Base-by-base conservation (phyloP, 2,329 filamentous ascomycete genomes). In the Aspergillus novoparasiticus region DNA sequence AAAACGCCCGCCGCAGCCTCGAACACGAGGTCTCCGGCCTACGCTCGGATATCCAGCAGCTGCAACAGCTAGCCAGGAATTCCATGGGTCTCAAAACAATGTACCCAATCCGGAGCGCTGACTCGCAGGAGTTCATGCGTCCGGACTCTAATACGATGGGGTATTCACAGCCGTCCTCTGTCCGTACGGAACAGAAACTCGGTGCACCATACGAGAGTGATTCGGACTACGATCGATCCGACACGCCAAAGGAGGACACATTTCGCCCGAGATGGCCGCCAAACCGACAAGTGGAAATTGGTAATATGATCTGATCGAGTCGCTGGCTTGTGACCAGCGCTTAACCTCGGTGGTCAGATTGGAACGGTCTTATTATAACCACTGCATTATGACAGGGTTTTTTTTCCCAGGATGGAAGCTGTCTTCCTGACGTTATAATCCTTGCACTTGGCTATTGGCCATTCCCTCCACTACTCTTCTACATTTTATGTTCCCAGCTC, bases 1-100 rank as follows among this genome's bases (percentile, higher is more conserved):
- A 83, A 64, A 76, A 75, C 6, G 81, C 82, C 2, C 80, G 82
- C 34, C 75, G 79, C 43, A 75, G 74, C 26, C 72, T 84, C 1
- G 82, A 83, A 67, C 71, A 71, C 39, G 80, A 84, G 66, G 74
- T 83, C 3, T 69, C 75, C 8, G 68, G 74, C 39, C 70, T 84
- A 6, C 79, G 80, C 46, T 76, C 78, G 48, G 79, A 82, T 53
- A 67, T 80, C 30, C 72, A 75, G 34, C 72, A 75, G 21, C 68
- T 81, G 6, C 74, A 78, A 32, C 69, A 69, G 4, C 69, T 72
- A 19, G 73, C 72, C 1, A 58, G 71, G n/a, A 71, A 72, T 8
- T 75, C 73, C 0, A 74, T 76, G 60, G 69, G 74, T 28, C 60
- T 71, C 23, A 72, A 73, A 0, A 73, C 71, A 0, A 74, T 75